A percentile compares a stretch with the other conserved stretches of the same genome.
Evolutionary conservation across 257 asterid genomes (phyloP).

Genomic region (Primulina huaijiensis): DNA sequence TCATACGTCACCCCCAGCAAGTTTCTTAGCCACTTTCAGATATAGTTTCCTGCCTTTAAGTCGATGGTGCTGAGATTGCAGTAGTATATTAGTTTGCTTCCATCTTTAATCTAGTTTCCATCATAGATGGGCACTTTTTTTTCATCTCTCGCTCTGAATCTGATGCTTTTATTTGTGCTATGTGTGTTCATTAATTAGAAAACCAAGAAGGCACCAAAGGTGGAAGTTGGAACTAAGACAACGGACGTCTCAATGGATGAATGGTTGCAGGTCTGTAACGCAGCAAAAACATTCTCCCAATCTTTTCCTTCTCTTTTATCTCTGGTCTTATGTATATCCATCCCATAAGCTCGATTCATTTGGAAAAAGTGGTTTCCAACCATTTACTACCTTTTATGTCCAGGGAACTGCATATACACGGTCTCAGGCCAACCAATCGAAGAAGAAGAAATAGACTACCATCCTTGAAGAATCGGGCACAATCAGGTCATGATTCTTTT

Average conservation of each 20-base stretch:
- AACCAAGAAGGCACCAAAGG: conserved; percentile 89
- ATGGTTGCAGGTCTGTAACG: conserved; percentile 83
- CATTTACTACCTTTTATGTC: background rate
- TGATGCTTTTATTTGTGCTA: conserved; percentile 14
- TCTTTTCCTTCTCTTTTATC: background rate
- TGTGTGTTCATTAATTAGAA: conserved; percentile 42
- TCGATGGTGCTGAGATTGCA: background rate
- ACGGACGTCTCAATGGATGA: conserved; percentile 87
- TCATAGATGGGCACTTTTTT: background rate
- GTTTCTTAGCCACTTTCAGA: background rate
- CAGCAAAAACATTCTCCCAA: conserved; percentile 3
- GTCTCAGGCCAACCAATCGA: conserved; percentile 56
- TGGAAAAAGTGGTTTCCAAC: background rate
- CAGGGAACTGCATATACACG: conserved; percentile 87
- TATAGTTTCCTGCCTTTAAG: background rate
- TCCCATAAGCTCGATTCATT: background rate
- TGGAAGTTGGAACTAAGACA: conserved; percentile 93
- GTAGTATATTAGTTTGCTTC: background rate
- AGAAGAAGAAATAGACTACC: conserved; percentile 80
- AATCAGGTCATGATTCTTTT: conserved; percentile 27
- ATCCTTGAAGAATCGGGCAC: conserved; percentile 24
- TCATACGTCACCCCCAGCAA: too few relatives aligned
- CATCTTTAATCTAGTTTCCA: background rate
- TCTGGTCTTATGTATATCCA: too few relatives aligned
- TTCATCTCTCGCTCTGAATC: background rate